phyloP scores from a whole-genome alignment of 1,284 basidiomycete species.

The Malassezia sp. region DNA sequence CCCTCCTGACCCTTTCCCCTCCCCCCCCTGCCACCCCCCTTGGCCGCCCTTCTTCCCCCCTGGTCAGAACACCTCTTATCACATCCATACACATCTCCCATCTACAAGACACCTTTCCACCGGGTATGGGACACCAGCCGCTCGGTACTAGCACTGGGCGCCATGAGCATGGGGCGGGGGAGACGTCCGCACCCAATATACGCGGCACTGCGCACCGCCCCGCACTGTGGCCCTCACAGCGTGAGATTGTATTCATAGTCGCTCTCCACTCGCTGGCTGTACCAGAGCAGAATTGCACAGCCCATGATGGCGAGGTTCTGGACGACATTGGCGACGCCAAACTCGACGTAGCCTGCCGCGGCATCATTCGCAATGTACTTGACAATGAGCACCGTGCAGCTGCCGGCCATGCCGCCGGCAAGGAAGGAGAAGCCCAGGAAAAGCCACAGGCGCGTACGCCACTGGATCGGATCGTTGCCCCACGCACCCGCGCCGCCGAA shows the following conservation, averaged over 20 bases:
- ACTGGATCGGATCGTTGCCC: slow-evolving; percentile 57
- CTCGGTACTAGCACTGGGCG: no score
- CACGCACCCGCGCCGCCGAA: slow-evolving; percentile 20
- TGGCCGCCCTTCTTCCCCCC: no score
- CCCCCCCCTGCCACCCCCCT: no score
- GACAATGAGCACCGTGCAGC: slow-evolving; percentile 74
- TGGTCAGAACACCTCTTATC: no score
- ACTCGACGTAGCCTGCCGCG: slow-evolving; percentile 67
- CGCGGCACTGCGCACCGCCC: neutral
- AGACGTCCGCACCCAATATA: no score
- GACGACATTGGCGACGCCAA: slow-evolving; percentile 84
- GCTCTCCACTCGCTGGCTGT: slow-evolving; percentile 64
- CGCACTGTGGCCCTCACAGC: slow-evolving; percentile 51
- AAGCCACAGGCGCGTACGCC: slow-evolving; percentile 75
- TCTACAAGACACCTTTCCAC: no score
- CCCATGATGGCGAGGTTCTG: slow-evolving; percentile 87
- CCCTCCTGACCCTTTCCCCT: no score
- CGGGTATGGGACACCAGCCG: no score
- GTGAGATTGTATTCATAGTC: slow-evolving; percentile 83
- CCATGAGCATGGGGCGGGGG: no score
- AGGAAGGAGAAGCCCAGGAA: slow-evolving; percentile 94
- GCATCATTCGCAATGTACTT: slow-evolving; percentile 76
- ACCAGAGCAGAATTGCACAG: slow-evolving; percentile 72
- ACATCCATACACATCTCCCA: no score
- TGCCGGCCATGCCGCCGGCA: slow-evolving; percentile 89